phyloP scores from a whole-genome alignment of 257 asterid species.

The Scutellaria baicalensis region DNA sequence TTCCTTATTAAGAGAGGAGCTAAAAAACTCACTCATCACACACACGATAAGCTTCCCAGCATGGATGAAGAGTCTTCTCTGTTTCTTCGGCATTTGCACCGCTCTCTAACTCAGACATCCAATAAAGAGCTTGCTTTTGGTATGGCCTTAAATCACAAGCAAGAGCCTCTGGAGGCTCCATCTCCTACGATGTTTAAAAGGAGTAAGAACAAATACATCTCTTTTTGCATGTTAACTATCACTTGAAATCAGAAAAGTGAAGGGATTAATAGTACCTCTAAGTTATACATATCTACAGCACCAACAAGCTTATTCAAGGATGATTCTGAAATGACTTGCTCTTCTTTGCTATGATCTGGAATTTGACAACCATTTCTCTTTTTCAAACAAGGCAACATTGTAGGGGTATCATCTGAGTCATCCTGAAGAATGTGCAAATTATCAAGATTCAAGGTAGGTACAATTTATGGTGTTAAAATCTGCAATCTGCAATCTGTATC shows the following conservation, averaged over 20 bases:
- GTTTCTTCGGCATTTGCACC: slow-evolving; percentile 52
- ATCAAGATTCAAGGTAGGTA: neutral
- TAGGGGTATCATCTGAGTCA: slow-evolving; percentile 22
- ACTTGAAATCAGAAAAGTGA: neutral
- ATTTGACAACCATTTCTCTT: slow-evolving; percentile 40
- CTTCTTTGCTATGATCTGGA: slow-evolving; percentile 39
- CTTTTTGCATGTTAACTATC: neutral
- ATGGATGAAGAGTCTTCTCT: slow-evolving; percentile 71
- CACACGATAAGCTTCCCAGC: slow-evolving; percentile 82
- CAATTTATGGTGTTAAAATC: too few species aligned
- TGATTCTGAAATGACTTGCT: slow-evolving; percentile 54
- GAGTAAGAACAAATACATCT: neutral
- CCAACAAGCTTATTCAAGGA: slow-evolving; percentile 79
- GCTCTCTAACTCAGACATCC: slow-evolving; percentile 77
- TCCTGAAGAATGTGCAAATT: slow-evolving; percentile 29
- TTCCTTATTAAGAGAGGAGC: neutral
- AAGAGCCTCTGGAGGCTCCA: slow-evolving; percentile 67
- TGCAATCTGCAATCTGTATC: too few species aligned
- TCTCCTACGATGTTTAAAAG: slow-evolving; percentile 39
- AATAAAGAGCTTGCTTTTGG: slow-evolving; percentile 79
- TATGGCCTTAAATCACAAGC: slow-evolving; percentile 67
- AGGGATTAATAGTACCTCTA: slow-evolving; percentile 40
- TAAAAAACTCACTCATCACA: slow-evolving; percentile 59
- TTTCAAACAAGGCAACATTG: slow-evolving; percentile 37
- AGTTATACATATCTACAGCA: slow-evolving; percentile 65